Percentiles rank a stretch among this genome's conserved stretches.
Conservation (phyloP, 2,329 filamentous ascomycete genomes). For the Apiospora marii region DNA sequence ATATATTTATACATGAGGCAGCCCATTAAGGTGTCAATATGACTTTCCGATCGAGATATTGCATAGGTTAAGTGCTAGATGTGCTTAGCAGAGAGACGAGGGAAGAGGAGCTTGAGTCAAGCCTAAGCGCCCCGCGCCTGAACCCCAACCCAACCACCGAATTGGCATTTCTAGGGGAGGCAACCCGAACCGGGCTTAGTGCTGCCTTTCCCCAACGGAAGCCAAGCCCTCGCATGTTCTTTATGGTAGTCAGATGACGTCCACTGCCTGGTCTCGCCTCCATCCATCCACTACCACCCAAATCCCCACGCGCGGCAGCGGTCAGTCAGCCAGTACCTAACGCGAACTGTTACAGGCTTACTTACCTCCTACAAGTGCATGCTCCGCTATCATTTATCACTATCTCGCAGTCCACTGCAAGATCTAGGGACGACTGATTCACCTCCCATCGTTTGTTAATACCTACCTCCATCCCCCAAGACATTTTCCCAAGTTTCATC, state of each 20-base stretch:
- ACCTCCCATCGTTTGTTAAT: constrained; percentile 8
- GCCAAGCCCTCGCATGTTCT: constrained; percentile 4
- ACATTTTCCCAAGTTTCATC: neutral
- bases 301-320: constrained; percentile 7
- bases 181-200: neutral
- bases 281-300: neutral
- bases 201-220: constrained; percentile 7
- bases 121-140: constrained; percentile 8
- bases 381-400: constrained; percentile 17
- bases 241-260: constrained; percentile 11
- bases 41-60: neutral
- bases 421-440: constrained; percentile 6
- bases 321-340: neutral
- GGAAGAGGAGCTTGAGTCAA: neutral
- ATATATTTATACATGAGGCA: neutral
- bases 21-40: neutral
- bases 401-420: constrained; percentile 11
- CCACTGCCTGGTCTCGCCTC: constrained; percentile 6
- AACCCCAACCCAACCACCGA: constrained; percentile 2
- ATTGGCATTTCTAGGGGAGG: constrained; percentile 9
- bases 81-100: neutral
- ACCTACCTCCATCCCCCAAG: neutral
- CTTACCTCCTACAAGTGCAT: constrained; percentile 3
- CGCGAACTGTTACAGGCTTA: neutral
- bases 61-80: neutral